Percentiles rank a stretch among this genome's conserved stretches.
These are phyloP conservation scores for Rhizoctonia solani DNA, from an alignment of 1,284 basidiomycete genomes.

Conservation along the genomic window DNA sequence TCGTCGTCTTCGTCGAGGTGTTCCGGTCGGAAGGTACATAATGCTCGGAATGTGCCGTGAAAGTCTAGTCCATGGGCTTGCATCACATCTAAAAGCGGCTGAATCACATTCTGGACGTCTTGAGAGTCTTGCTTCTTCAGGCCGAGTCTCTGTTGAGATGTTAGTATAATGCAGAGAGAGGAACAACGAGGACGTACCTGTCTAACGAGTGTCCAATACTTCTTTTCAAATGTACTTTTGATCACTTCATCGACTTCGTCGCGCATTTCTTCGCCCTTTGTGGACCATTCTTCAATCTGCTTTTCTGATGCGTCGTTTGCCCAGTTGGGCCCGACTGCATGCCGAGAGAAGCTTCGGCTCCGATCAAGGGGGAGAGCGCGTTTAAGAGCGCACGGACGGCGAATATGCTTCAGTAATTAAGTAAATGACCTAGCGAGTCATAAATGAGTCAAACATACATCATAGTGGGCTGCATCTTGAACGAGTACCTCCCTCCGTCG, in stretches of 20 bases:
- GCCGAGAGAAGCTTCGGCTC: conserved; percentile 68
- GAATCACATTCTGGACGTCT: conserved; percentile 65
- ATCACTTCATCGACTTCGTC: conserved; percentile 63
- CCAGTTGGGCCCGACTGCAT: conserved; percentile 66
- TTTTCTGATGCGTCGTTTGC: conserved; percentile 58
- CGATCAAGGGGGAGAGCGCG: conserved; percentile 79
- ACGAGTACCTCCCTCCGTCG: conserved; percentile 82
- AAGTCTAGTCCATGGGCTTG: conserved; percentile 77
- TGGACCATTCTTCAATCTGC: conserved; percentile 64
- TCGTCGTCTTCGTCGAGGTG: conserved; percentile 13
- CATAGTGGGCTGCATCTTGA: conserved; percentile 67
- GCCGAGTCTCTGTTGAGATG: conserved; percentile 67
- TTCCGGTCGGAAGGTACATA: conserved; percentile 65
- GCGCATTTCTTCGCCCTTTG: conserved; percentile 56
- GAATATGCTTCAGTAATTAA: conserved; percentile 57
- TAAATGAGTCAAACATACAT: conserved; percentile 50
- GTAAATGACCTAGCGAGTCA: too few species aligned
- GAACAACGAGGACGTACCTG: conserved; percentile 52
- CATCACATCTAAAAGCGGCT: conserved; percentile 71
- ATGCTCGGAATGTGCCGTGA: conserved; percentile 74
- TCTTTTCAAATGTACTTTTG: conserved; percentile 58
- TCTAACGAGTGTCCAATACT: conserved; percentile 69
- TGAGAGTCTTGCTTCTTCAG: conserved; percentile 57
- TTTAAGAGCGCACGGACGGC: conserved; percentile 76
- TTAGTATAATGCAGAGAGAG: background rate